Base-by-base conservation (phyloP, 1,284 basidiomycete genomes). In the Mrakiaceae sp. region DNA sequence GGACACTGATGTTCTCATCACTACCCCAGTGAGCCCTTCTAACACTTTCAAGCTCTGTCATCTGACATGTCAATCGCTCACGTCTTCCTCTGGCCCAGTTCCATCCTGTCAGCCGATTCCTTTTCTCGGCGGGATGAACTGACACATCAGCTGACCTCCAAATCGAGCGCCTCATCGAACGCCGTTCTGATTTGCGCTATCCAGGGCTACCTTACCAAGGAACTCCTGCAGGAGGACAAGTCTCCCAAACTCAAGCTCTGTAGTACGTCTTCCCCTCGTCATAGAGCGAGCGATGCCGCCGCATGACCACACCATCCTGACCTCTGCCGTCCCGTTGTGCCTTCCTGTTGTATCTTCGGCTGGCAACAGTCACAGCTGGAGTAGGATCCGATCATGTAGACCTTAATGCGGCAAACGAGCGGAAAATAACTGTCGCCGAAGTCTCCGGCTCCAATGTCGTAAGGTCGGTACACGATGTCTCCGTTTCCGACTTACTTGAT, bases 351-450 rank as follows among this genome's bases (percentile, higher is more conserved):
- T 27, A 27, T 27, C 27, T 27, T 27, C 27, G 27, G 27, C 27
- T 27, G 27, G 27, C 27, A 27, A 27, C 27, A 27, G 83, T 96
- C 72, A 97, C 93, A 9, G 93, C 93, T 62, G 93, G 93, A 78
- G 92, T 97, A 58, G 92, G 92, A 11, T 93, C 90, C 46, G 93
- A 95, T 79, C 90, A 92, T 78, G 85, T 96, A 72, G 91, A 96
- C 75, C 82, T 96, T 64, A 86, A 94, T 73, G 88, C 88, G 40
- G 89, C 90, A 59, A 90, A 91, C 73, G 83, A 90, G 75, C 81
- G 82, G 71, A 82, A 83, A 69, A 85, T 96, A 71, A 86, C 91
- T 72, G 93, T 93, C 51, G 79, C 87, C 67, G 88, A 90, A 74
- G 83, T 82, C 62, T 84, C 88, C 42, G 88, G 88, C 46, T 87